These are phyloP conservation scores for Tolypocladium sp. DNA, from an alignment of 2,329 filamentous ascomycete species.

Conservation along the genomic window DNA sequence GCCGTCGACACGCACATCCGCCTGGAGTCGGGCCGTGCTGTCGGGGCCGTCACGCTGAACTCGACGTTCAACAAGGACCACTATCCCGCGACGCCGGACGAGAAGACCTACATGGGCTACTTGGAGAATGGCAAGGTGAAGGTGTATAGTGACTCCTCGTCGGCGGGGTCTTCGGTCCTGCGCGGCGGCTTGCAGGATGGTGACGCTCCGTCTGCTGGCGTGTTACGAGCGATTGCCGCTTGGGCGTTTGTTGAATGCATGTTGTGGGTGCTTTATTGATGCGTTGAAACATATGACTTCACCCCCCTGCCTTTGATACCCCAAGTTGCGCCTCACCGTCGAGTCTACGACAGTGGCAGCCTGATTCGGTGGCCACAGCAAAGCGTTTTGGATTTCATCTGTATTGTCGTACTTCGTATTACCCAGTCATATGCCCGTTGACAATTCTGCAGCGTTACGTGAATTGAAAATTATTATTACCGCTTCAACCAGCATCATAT, in stretches of 20 bases:
- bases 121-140: not conserved
- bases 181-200: not conserved
- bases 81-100: slow-evolving; percentile 36
- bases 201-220: not conserved
- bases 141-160: not conserved
- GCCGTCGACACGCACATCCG: slow-evolving; percentile 52
- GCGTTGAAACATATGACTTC: not conserved
- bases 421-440: not conserved
- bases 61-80: slow-evolving; percentile 46
- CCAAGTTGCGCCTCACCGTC: not conserved
- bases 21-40: slow-evolving; percentile 44
- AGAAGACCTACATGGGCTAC: slow-evolving; percentile 14
- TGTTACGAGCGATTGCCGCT: not conserved
- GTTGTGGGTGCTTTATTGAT: not conserved
- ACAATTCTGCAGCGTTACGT: not conserved
- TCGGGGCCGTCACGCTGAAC: slow-evolving; percentile 47
- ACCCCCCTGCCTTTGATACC: not conserved
- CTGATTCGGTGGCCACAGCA: no score
- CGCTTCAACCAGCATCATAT: not conserved
- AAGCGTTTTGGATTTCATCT: not conserved
- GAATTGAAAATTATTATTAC: not conserved
- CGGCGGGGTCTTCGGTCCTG: not conserved
- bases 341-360: no score
- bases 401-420: no score
- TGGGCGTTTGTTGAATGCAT: not conserved